Percentiles rank a stretch among this genome's conserved stretches.
These are phyloP conservation scores for Cryptococcus floricola DNA, from an alignment of 1,284 basidiomycete species.

Conservation along the genomic window DNA sequence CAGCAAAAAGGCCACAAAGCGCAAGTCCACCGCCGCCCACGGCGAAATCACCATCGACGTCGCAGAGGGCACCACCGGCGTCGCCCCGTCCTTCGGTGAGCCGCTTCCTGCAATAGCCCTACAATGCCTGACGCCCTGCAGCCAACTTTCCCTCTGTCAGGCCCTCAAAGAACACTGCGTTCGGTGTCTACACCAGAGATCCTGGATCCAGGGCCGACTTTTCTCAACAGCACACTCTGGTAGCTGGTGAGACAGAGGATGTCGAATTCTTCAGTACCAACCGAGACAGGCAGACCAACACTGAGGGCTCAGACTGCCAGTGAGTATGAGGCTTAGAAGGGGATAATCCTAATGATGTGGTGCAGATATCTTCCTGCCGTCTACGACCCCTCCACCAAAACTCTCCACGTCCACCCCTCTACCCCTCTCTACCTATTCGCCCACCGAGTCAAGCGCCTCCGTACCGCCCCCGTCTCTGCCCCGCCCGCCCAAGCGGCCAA, in stretches of 20 bases:
- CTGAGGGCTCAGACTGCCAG: slow-evolving; percentile 52
- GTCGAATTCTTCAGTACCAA: slow-evolving; percentile 60
- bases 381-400: slow-evolving; percentile 65
- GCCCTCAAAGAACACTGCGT: slow-evolving; percentile 60
- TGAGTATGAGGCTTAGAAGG: slow-evolving; percentile 2
- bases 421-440: slow-evolving; percentile 69
- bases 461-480: slow-evolving; percentile 38
- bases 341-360: background rate
- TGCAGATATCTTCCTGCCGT: slow-evolving; percentile 50
- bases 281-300: slow-evolving; percentile 49
- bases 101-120: slow-evolving; percentile 14
- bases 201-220: slow-evolving; percentile 45
- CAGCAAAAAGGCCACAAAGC: slow-evolving; percentile 30
- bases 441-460: slow-evolving; percentile 75
- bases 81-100: slow-evolving; percentile 71
- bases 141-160: slow-evolving; percentile 70
- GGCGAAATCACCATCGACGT: background rate
- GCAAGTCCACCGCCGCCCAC: slow-evolving; percentile 30
- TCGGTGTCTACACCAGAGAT: slow-evolving; percentile 59
- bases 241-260: slow-evolving; percentile 68
- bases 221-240: slow-evolving; percentile 55
- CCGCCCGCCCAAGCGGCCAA: slow-evolving; percentile 43
- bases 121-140: slow-evolving; percentile 37
- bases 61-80: slow-evolving; percentile 49
- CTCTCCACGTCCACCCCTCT: slow-evolving; percentile 61